Evolutionary conservation across 768 basidiomycete genomes (phyloP), one percentile per base, ranked within the genome.

Genomic region (Psilocybe cubensis): DNA sequence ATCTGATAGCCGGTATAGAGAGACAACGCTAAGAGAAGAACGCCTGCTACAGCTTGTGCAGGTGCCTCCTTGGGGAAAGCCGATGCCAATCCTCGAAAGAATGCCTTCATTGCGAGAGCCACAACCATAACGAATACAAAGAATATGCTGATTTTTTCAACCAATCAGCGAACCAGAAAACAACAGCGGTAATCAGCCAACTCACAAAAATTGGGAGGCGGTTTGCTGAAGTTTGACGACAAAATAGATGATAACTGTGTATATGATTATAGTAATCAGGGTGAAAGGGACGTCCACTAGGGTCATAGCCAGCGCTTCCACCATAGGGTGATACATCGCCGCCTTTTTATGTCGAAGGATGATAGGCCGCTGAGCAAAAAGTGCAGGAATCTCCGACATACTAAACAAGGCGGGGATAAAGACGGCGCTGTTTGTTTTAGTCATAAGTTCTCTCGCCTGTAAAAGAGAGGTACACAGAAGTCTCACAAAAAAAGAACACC

Each of bases 401-500:
- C 78, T 78, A 25, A 80, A 80, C 3, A 91, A 70, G 0, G 83
- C 85, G 8, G 83, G 74, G 49, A 88, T 79, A 25, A 90, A 80
- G 5, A 87, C 70, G 0, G 87, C 72, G 57, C 86, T 74, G 24
- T 14, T 35, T 1, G 23, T 9, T 21, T 49, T 81, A 33, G 73
- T 76, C 28, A 3, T 38, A 28, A 14, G 40, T 28, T 28, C 3
- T 55, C n/a, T 50, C 20, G 9, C 44, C 40, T 25, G 14, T 18
- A 20, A 24, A 48, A 53, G 1, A 24, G 5, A 28, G 8, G 51
- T 47, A 31, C 14, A 41, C 2, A 18, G 12, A 55, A 28, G 33
- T 72, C 80, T 28, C 72, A 84, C 80, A 91, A 89, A 78, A 88
- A 91, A 24, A 92, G 70, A 12, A 88, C 76, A 75, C 89, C 85